phyloP scores from a whole-genome alignment of 768 basidiomycete species.

The Strobilomyces dryophilus region DNA sequence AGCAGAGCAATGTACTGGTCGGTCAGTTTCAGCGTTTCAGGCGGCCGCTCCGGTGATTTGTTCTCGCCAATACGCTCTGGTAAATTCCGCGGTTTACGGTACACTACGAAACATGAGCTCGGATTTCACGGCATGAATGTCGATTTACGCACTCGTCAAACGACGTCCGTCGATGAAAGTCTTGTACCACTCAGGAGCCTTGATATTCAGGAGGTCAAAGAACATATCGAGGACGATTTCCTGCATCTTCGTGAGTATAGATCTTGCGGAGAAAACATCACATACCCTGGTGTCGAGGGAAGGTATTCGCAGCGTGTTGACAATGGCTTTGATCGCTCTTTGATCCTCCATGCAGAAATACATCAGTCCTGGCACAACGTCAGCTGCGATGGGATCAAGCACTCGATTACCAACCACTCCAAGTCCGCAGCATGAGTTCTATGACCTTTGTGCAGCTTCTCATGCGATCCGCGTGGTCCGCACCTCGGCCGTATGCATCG shows the following conservation, averaged over 20 bases:
- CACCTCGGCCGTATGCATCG: slow-evolving; percentile 84
- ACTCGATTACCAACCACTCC: slow-evolving; percentile 69
- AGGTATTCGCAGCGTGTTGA: slow-evolving; percentile 85
- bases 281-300: slow-evolving; percentile 78
- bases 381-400: not conserved
- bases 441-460: slow-evolving; percentile 74
- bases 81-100: slow-evolving; percentile 50
- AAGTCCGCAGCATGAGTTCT: slow-evolving; percentile 80
- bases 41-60: slow-evolving; percentile 43
- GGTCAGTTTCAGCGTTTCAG: slow-evolving; percentile 69
- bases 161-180: slow-evolving; percentile 88
- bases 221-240: slow-evolving; percentile 93
- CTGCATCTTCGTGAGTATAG: slow-evolving; percentile 39
- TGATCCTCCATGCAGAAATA: slow-evolving; percentile 92
- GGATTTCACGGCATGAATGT: not conserved
- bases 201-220: slow-evolving; percentile 89
- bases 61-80: slow-evolving; percentile 29
- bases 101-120: slow-evolving; percentile 45
- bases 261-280: not conserved
- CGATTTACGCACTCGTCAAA: slow-evolving; percentile 65
- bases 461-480: slow-evolving; percentile 76
- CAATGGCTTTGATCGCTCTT: slow-evolving; percentile 76
- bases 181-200: slow-evolving; percentile 88
- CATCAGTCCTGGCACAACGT: slow-evolving; percentile 63
- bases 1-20: slow-evolving; percentile 92